A percentile compares a stretch with the other conserved stretches of the same genome.
Conservation (phyloP, 2,329 filamentous ascomycete species). For the Cercospora sp. region DNA sequence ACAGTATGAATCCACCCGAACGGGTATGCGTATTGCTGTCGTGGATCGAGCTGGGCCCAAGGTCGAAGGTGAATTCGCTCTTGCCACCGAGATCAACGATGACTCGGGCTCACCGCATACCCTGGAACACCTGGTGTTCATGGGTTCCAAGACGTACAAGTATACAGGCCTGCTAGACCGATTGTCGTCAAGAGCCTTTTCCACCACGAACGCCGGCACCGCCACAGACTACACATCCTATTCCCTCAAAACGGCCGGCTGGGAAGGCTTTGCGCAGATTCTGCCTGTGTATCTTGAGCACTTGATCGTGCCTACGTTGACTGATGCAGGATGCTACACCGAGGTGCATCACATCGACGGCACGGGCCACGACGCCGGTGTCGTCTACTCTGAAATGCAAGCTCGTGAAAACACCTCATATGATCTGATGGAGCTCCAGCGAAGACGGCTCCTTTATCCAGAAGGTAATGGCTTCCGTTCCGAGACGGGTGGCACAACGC, state of each 20-base stretch:
- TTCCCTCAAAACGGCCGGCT: constrained; percentile 90
- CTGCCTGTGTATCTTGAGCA: constrained; percentile 95
- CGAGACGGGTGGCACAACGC: constrained; percentile 97
- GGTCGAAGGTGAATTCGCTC: constrained; percentile 87
- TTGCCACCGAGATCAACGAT: constrained; percentile 96
- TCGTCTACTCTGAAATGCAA: constrained; percentile 98
- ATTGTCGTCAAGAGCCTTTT: constrained; percentile 89
- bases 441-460: constrained; percentile 79
- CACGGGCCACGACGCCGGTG: constrained; percentile 83
- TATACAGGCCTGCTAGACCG: constrained; percentile 97
- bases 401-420: constrained; percentile 80
- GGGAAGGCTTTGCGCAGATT: constrained; percentile 95
- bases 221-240: constrained; percentile 96
- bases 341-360: constrained; percentile 97
- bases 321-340: constrained; percentile 88
- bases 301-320: constrained; percentile 85
- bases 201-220: constrained; percentile 94
- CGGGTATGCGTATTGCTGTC: constrained; percentile 91
- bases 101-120: constrained; percentile 80
- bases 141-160: constrained; percentile 84
- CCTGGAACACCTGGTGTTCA: constrained; percentile 56
- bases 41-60: constrained; percentile 94
- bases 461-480: constrained; percentile 91
- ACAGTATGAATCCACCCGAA: constrained; percentile 93
- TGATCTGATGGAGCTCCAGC: constrained; percentile 84